Percentiles rank a stretch among this genome's conserved stretches.
Evolutionary conservation across 78 protist species (phyloP).

Genomic region (Monocercomonoides exilis): DNA sequence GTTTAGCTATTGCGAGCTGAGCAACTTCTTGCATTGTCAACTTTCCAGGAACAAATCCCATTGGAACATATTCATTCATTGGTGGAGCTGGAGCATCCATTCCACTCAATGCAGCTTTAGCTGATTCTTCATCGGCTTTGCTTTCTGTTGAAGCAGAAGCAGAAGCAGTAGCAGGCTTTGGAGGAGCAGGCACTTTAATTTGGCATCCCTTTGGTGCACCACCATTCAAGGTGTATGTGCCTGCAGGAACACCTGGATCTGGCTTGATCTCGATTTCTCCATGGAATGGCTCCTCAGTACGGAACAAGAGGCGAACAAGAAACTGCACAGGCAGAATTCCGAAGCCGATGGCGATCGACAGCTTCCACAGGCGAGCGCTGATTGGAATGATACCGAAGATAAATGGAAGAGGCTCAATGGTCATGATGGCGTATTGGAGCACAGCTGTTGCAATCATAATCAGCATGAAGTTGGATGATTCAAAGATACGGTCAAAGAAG

Average conservation of each 20-base stretch:
- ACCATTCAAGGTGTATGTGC: not conserved
- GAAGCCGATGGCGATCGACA: not conserved
- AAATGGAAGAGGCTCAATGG: not conserved
- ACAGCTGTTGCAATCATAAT: not conserved
- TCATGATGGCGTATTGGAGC: slow-evolving; percentile 10
- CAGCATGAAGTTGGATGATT: not conserved
- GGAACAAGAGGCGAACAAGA: not conserved
- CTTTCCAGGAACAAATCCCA: too few species aligned
- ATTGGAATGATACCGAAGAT: not conserved
- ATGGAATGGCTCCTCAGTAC: not conserved
- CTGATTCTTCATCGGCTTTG: too few species aligned
- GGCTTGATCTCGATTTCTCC: not conserved
- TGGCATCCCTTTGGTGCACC: not conserved
- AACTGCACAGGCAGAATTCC: not conserved
- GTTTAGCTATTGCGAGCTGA: too few species aligned
- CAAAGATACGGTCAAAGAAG: not conserved
- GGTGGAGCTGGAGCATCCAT: too few species aligned
- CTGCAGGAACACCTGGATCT: not conserved
- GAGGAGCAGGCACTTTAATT: not conserved
- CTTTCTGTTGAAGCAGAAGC: too few species aligned
- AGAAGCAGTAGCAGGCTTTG: too few species aligned
- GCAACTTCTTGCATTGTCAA: too few species aligned
- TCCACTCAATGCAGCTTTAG: too few species aligned
- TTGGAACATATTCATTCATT: too few species aligned
- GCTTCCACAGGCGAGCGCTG: not conserved